Evolutionary conservation across 2,329 filamentous ascomycete species (phyloP), one percentile per base, ranked within the genome.

Genomic region (Parastagonospora nodorum): DNA sequence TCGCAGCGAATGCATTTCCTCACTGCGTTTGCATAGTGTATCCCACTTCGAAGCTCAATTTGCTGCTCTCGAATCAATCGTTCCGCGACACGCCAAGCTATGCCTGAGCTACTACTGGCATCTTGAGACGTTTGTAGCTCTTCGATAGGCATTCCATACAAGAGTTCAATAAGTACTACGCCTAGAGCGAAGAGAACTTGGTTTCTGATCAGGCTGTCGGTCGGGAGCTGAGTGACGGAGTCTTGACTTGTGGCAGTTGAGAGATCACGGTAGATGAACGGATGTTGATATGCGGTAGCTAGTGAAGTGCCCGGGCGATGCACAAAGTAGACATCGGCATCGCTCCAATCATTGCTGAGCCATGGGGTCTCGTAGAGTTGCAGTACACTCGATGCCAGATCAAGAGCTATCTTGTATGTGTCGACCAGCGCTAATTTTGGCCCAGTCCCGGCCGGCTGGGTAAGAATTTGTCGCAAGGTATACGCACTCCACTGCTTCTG

Each of bases 141-240:
- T 9, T 68, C 56, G 30, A 73, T 57, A 0, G 63, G 40, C 38
- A 60, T 55, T 3, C 60, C 61, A 43, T 68, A 61, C 51, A 68
- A 71, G 7, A 75, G 60, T 48, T 74, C 69, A 14, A 73, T 68
- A 1, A 75, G 62, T 19, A 72, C 42, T 4, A 73, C 41, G 1
- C 71, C 71, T 1, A 74, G 57, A 1, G 66, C 63, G 48, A 71
- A 74, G 2, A 74, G 32, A 2, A 63, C 65, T 33, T 61, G 57
- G 36, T 73, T 70, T 2, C 62, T 51, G 12, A 70, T 67, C 9
- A 67, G 45, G 33, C 53, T 46, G 19, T 29, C 33, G 1, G 24
- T 16, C n/a, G 33, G 16, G 42, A 29, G 19, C 19, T 47, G 43
- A 40, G 32, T 2, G 6, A 8, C 31, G 5, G 42, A 15, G 8